Evolutionary conservation across 352 stramenopile species (phyloP), one percentile per base, ranked within the genome.

Genomic region (Globisporangium orthogonon): DNA sequence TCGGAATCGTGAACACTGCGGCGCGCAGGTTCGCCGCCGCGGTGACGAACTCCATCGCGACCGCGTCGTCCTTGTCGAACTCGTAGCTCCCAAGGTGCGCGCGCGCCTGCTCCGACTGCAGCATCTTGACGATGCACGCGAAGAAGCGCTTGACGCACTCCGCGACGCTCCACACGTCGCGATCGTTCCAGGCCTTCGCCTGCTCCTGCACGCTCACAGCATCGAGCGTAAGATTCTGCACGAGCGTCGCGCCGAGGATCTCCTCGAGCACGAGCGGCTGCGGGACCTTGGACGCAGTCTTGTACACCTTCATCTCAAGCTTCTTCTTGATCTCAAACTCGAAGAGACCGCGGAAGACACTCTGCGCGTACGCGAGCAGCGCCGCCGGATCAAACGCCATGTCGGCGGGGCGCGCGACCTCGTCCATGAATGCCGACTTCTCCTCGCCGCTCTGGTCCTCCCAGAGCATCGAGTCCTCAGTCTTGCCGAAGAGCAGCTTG

Each of bases 51-150:
- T 92, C 73, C 92, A 99, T 99, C 39, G 91, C 87, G 9, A 96
- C 76, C 15, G 81, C 69, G 57, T 99, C 93, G 66, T 99, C 97
- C 69, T 99, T 99, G 75, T 99, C 97, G 64, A 99, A 99, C 43
- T 89, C 79, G 53, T 88, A 86, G 53, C 60, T 89, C 17, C 83
- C 86, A n/a, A 95, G 52, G 48, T 90, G 68, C 0, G 59, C 63
- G n/a, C 81, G 74, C 17, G 74, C 33, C 47, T 85, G 61, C 39
- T 87, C 67, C 1, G 63, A 83, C 35, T 71, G 58, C n/a, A 92
- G 65, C 56, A 90, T 80, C 39, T 73, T 72, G 1, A 71, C 69
- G 41, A 93, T 84, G 47, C 74, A 87, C 7, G 69, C 62, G 11
- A 86, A 67, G 56, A 99, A 89, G 62, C 97, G 87, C 41, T 83